phyloP scores from a whole-genome alignment of 176 grass and related monocot genomes.

The Paspalum vaginatum region DNA sequence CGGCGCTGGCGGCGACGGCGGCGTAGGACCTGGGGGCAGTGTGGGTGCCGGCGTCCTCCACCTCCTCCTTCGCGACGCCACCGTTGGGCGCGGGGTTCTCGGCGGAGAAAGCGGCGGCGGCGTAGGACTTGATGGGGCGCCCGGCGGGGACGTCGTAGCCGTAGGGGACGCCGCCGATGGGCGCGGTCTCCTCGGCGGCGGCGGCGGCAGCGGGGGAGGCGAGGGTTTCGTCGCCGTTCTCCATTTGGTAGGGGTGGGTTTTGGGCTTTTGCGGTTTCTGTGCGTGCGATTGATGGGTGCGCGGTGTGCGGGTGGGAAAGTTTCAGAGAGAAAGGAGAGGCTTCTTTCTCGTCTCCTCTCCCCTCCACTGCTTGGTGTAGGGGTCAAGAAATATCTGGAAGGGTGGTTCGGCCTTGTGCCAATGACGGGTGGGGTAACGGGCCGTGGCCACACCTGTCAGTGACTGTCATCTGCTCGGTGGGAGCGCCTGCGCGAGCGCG shows the following conservation, averaged over 20 bases:
- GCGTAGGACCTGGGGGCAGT: constrained; percentile 46
- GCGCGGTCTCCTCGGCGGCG: neutral
- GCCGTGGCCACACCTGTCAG: constrained; percentile 31
- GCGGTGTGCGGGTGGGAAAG: neutral
- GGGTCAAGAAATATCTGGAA: constrained; percentile 21
- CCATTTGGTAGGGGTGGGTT: constrained; percentile 47
- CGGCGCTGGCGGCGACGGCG: constrained; percentile 47
- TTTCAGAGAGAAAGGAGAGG: neutral
- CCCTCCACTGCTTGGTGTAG: neutral
- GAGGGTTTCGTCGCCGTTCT: constrained; percentile 57
- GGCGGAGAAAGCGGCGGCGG: neutral
- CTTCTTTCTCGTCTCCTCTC: constrained; percentile 16
- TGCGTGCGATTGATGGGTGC: neutral
- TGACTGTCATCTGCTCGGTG: neutral
- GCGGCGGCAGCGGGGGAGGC: constrained; percentile 30
- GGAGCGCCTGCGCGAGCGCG: neutral
- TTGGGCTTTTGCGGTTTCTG: constrained; percentile 34
- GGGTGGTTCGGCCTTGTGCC: neutral
- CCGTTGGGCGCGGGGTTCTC: constrained; percentile 22
- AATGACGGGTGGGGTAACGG: constrained; percentile 19
- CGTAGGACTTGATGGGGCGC: constrained; percentile 17
- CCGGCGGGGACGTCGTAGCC: constrained; percentile 29
- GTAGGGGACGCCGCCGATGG: constrained; percentile 20
- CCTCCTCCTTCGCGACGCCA: constrained; percentile 7
- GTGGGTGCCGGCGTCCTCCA: neutral